Percentiles rank a stretch among this genome's conserved stretches.
Evolutionary conservation across 371 early-diverging fungal species (phyloP).

Genomic region (Actinomortierella ambigua): DNA sequence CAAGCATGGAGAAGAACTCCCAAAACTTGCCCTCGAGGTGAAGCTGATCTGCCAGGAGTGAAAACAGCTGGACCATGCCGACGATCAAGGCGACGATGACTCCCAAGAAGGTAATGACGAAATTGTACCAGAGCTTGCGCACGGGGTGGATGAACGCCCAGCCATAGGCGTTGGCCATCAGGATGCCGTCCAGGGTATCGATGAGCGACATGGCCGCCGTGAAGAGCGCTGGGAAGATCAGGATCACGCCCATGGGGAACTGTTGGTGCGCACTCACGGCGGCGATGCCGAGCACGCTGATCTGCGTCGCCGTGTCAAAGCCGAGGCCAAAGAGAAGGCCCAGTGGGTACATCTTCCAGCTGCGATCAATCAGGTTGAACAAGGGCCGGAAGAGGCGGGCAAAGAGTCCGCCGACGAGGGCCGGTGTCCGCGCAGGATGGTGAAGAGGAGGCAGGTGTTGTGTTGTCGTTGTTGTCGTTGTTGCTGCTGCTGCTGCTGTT

Average conservation of each 20-base stretch:
- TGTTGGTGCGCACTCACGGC: constrained; percentile 55
- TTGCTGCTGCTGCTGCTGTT: constrained; percentile 6
- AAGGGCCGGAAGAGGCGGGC: constrained; percentile 63
- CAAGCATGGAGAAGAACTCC: constrained; percentile 54
- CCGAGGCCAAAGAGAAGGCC: constrained; percentile 71
- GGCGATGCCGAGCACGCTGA: constrained; percentile 62
- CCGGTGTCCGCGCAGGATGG: too few species aligned
- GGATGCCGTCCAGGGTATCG: constrained; percentile 69
- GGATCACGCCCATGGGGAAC: constrained; percentile 55
- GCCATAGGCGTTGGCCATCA: constrained; percentile 67
- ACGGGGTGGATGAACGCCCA: constrained; percentile 69
- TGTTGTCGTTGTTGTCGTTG: not conserved
- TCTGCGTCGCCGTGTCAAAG: constrained; percentile 74
- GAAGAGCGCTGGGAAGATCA: constrained; percentile 69
- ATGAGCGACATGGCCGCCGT: constrained; percentile 71
- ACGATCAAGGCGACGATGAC: constrained; percentile 63
- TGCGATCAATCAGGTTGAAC: constrained; percentile 60
- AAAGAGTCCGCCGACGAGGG: constrained; percentile 47
- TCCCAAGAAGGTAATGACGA: constrained; percentile 65
- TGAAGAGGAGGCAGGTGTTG: not conserved
- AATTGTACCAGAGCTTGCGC: constrained; percentile 68
- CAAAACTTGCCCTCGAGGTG: constrained; percentile 61
- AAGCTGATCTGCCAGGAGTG: constrained; percentile 52
- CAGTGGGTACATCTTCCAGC: constrained; percentile 72
- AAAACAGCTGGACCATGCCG: constrained; percentile 59